Conservation (phyloP, 768 basidiomycete species). For the Hirschioporus abietinus region DNA sequence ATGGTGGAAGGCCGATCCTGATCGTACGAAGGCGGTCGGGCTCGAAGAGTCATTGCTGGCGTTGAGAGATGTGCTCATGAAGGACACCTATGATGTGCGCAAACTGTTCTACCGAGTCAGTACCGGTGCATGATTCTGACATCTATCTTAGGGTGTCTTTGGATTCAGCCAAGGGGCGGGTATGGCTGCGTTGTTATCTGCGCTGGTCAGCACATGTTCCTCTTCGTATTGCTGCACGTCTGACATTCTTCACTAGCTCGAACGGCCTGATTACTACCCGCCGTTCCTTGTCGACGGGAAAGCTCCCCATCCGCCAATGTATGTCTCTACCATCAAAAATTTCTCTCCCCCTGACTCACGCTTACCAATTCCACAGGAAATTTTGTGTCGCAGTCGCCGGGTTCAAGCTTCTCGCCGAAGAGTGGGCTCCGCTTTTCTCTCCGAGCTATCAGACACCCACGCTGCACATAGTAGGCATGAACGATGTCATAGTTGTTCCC, state of each 20-base stretch:
- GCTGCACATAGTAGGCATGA: conserved; percentile 72
- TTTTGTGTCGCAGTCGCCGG: conserved; percentile 78
- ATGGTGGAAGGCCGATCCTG: conserved; percentile 64
- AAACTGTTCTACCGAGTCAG: conserved; percentile 5
- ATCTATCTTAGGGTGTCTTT: conserved; percentile 56
- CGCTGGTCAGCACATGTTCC: conserved; percentile 45
- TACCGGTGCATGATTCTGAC: background rate
- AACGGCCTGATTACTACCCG: conserved; percentile 46
- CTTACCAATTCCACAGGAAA: conserved; percentile 32
- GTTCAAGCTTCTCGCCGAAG: conserved; percentile 46
- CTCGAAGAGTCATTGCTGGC: conserved; percentile 50
- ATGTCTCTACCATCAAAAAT: conserved; percentile 18
- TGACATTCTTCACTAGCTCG: conserved; percentile 35
- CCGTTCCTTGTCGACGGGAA: conserved; percentile 59
- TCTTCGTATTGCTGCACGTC: conserved; percentile 5
- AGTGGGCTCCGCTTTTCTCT: conserved; percentile 45
- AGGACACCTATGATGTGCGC: conserved; percentile 62
- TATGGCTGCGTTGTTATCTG: conserved; percentile 64
- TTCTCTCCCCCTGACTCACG: background rate
- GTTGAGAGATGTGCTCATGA: conserved; percentile 52
- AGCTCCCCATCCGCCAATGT: conserved; percentile 75
- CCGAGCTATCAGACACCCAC: conserved; percentile 62
- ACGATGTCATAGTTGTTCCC: conserved; percentile 66
- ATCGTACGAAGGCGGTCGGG: conserved; percentile 46
- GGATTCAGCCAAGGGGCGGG: conserved; percentile 84